Evolutionary conservation across 129 eudicot species (phyloP).

Genomic region (Tagetes erecta): DNA sequence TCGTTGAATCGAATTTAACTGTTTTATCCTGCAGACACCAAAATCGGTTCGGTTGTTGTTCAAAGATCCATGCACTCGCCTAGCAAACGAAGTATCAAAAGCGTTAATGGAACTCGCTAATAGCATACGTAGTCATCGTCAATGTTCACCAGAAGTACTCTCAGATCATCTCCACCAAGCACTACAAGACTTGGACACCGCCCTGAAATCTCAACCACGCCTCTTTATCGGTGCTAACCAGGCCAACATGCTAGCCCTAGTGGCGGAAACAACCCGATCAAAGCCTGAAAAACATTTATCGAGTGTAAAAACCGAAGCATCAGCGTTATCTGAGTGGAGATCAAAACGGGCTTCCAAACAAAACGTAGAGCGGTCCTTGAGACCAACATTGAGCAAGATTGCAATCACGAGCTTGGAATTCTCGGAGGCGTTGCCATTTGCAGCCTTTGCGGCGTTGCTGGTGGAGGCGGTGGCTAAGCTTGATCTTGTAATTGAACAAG

Average conservation of each 20-base stretch:
- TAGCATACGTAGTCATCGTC: constrained; percentile 39
- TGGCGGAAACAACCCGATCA: constrained; percentile 19
- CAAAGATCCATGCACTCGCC: constrained; percentile 45
- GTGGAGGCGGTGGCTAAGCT: constrained; percentile 46
- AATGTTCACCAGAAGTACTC: constrained; percentile 41
- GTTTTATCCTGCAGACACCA: constrained; percentile 33
- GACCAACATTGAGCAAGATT: constrained; percentile 32
- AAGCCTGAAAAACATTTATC: constrained; percentile 41
- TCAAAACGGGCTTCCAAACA: constrained; percentile 17
- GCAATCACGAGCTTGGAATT: constrained; percentile 41
- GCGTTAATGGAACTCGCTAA: constrained; percentile 42
- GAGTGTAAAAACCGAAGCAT: constrained; percentile 28
- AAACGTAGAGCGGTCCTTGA: constrained; percentile 21
- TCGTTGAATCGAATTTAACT: background rate
- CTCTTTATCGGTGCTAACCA: constrained; percentile 34
- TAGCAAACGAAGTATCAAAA: constrained; percentile 41
- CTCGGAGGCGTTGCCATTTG: constrained; percentile 48
- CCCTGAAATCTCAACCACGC: constrained; percentile 43
- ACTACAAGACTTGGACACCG: constrained; percentile 38
- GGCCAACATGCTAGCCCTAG: constrained; percentile 29
- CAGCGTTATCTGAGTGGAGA: constrained; percentile 35
- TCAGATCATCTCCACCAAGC: constrained; percentile 55
- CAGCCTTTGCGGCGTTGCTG: constrained; percentile 39
- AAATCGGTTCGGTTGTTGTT: constrained; percentile 38
- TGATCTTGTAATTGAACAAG: constrained; percentile 46